Evolutionary conservation across 2,329 filamentous ascomycete species (phyloP), one percentile per base, ranked within the genome.

Genomic region (Ramichloridium luteum): DNA sequence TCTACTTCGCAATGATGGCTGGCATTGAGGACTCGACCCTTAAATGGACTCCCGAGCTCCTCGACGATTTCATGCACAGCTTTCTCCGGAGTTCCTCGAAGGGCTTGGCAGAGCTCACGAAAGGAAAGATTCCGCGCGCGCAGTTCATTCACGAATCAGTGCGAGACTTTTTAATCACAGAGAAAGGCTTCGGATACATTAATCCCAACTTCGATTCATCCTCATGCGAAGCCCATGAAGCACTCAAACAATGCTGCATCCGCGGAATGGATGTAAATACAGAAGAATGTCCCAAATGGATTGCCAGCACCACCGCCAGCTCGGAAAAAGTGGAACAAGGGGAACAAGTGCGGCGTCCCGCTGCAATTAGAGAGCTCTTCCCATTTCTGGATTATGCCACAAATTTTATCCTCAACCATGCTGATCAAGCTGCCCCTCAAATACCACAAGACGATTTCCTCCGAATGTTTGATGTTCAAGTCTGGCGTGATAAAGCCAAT

Each of bases 71-170:
- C 1, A 56, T 64, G 26, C 27, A 44, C 0, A 46, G 36, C 2
- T 63, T 53, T 14, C 49, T 70, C 0, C 43, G 60, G 0, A 51
- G 49, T 18, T 59, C 49, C 0, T 72, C 68, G 0, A 71, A 70
- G 43, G 68, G 69, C 0, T 51, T 72, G 8, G 60, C 57, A 0
- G 65, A 70, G 33, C 38, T 60, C 1, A 60, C 56, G 0, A 54
- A 44, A 8, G 41, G 47, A 9, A 11, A 16, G 13, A 13, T 23
- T 5, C 12, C 22, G n/a, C 35, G 39, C 0, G 60, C 70, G 0
- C 67, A 72, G 36, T 72, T 70, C 43, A 68, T 70, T 8, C 66
- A 70, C 23, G 62, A 69, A 39, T 67, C 66, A 0, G 63, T 70
- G 0, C 45, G 56, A 1, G 65, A 69, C 6, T 69, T 63, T 28